These are phyloP conservation scores for Remersonia thermophila DNA, from an alignment of 2,329 filamentous ascomycete species.

Conservation along the genomic window DNA sequence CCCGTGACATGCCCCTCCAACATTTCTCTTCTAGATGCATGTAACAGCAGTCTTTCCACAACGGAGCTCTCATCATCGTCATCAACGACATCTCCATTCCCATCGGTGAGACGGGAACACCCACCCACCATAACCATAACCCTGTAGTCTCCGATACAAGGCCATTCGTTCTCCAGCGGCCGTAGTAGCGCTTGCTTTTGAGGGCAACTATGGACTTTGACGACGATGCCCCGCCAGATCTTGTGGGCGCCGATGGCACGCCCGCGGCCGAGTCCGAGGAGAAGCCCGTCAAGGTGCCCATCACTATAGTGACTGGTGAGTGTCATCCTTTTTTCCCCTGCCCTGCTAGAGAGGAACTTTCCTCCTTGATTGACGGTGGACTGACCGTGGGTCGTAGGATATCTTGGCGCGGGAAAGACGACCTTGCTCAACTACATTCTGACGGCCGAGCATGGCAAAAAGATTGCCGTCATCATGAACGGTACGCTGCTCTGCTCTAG, in stretches of 20 bases:
- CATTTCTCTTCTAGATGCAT: too few relatives aligned
- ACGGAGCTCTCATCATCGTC: too few relatives aligned
- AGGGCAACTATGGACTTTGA: slow-evolving; percentile 44
- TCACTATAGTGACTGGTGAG: slow-evolving; percentile 74
- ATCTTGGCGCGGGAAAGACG: slow-evolving; percentile 90
- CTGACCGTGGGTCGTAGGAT: slow-evolving; percentile 42
- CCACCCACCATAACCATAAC: too few relatives aligned
- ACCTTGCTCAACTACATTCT: slow-evolving; percentile 93
- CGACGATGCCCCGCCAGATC: slow-evolving; percentile 53
- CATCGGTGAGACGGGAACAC: slow-evolving; percentile 2
- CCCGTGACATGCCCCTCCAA: too few relatives aligned
- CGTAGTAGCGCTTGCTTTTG: too few relatives aligned
- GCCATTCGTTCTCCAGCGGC: too few relatives aligned
- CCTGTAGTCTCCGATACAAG: too few relatives aligned
- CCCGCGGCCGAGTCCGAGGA: slow-evolving; percentile 32
- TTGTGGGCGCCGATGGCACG: slow-evolving; percentile 36
- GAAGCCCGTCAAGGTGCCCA: slow-evolving; percentile 56
- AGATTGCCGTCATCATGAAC: slow-evolving; percentile 95
- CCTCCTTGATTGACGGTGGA: not conserved
- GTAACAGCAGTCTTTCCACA: too few relatives aligned
- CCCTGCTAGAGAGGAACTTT: not conserved
- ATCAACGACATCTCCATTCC: not conserved
- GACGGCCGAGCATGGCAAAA: slow-evolving; percentile 90
- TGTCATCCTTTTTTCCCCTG: too few relatives aligned
- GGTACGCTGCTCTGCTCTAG: slow-evolving; percentile 29